Percentiles rank a stretch among this genome's conserved stretches.
Evolutionary conservation across 306 rosid species (phyloP).

Genomic region (Neltuma alba): DNA sequence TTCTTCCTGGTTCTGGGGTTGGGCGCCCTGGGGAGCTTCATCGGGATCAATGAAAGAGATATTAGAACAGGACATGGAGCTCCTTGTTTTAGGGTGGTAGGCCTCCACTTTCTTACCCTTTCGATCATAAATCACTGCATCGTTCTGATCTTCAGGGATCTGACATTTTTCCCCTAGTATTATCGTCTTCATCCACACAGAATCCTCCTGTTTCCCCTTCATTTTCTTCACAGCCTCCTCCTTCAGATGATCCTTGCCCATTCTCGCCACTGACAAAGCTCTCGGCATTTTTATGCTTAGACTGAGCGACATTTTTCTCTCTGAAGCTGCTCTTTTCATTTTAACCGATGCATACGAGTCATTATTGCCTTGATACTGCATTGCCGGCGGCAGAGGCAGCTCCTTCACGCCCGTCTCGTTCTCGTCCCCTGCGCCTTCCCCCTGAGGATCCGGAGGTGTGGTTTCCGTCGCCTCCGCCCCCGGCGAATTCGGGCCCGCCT

Average conservation of each 20-base stretch:
- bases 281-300: slow-evolving; percentile 61
- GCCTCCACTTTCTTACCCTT: slow-evolving; percentile 71
- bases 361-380: slow-evolving; percentile 36
- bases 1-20: slow-evolving; percentile 9
- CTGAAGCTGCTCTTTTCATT: slow-evolving; percentile 53
- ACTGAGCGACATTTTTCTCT: slow-evolving; percentile 41
- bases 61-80: slow-evolving; percentile 46
- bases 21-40: neutral
- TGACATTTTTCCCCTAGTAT: slow-evolving; percentile 80
- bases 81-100: slow-evolving; percentile 55
- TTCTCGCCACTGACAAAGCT: slow-evolving; percentile 52
- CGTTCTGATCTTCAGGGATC: slow-evolving; percentile 53
- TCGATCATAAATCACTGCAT: slow-evolving; percentile 53
- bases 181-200: slow-evolving; percentile 85
- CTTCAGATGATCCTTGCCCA: slow-evolving; percentile 36
- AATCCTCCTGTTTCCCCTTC: slow-evolving; percentile 55
- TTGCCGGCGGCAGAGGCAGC: slow-evolving; percentile 65
- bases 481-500: neutral
- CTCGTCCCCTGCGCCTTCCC: neutral
- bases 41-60: slow-evolving; percentile 46
- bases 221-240: slow-evolving; percentile 26
- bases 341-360: neutral
- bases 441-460: neutral
- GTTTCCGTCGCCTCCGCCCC: neutral
- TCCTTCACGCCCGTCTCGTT: slow-evolving; percentile 27